phyloP scores from a whole-genome alignment of 768 basidiomycete species.

The Sarcomyxa edulis region DNA sequence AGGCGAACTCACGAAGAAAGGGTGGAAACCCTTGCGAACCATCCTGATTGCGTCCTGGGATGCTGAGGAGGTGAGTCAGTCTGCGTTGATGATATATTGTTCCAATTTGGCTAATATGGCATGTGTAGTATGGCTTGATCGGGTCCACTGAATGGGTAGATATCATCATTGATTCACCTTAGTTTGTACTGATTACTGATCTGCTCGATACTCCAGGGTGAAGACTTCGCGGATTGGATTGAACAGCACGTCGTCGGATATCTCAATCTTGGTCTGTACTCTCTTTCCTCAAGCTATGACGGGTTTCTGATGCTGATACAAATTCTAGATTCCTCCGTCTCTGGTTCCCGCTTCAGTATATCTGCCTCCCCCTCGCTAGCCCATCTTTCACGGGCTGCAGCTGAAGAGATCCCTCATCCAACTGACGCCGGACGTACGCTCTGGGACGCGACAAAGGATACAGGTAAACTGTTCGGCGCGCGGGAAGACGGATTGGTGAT shows the following conservation, averaged over 20 bases:
- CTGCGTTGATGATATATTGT: conserved; percentile 15
- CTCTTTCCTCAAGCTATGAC: not conserved
- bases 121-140: conserved; percentile 44
- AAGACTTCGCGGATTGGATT: conserved; percentile 67
- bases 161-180: too few relatives aligned
- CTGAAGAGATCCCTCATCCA: conserved; percentile 53
- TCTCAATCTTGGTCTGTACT: conserved; percentile 45
- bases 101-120: conserved; percentile 15
- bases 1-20: conserved; percentile 41
- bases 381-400: conserved; percentile 47
- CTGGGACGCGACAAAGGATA: conserved; percentile 53
- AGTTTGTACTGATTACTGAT: too few relatives aligned
- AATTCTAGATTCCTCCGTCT: conserved; percentile 37
- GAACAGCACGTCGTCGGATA: conserved; percentile 58
- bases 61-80: conserved; percentile 37
- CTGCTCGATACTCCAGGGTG: too few relatives aligned
- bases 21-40: conserved; percentile 70
- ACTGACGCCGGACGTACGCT: conserved; percentile 44
- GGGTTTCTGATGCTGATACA: not conserved
- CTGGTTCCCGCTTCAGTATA: conserved; percentile 46
- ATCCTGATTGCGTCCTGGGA: conserved; percentile 81
- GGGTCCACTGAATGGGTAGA: conserved; percentile 74
- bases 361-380: conserved; percentile 62
- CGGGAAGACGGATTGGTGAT: not conserved
- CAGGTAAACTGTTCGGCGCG: conserved; percentile 21